Evolutionary conservation across 2,329 filamentous ascomycete genomes (phyloP).

Genomic region (Zymoseptoria tritici): DNA sequence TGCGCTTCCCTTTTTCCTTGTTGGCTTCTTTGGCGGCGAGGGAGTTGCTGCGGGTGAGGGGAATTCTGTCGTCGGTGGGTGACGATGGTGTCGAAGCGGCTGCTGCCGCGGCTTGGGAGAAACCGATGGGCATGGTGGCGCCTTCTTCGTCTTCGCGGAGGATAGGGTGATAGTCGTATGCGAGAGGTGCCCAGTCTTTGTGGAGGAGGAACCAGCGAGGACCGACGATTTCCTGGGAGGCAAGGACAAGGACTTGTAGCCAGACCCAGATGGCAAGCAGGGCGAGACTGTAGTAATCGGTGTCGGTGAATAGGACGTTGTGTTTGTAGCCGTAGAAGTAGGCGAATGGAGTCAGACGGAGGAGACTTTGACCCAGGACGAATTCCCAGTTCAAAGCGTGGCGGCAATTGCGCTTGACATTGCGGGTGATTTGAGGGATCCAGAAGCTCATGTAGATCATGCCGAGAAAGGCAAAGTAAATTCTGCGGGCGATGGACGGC

Average conservation of each 20-base stretch:
- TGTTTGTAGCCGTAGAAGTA: constrained; percentile 75
- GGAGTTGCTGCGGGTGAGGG: constrained; percentile 9
- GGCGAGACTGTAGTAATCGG: constrained; percentile 58
- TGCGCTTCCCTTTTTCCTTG: constrained; percentile 48
- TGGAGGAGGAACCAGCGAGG: constrained; percentile 73
- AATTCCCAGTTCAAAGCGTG: constrained; percentile 89
- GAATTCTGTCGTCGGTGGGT: constrained; percentile 22
- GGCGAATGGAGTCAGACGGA: constrained; percentile 70
- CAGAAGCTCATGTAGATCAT: constrained; percentile 83
- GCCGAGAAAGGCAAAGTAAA: constrained; percentile 56
- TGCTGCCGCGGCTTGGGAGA: constrained; percentile 31
- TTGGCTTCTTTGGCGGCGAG: constrained; percentile 22
- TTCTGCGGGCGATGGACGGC: constrained; percentile 44
- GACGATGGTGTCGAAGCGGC: constrained; percentile 21
- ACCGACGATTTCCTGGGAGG: constrained; percentile 74
- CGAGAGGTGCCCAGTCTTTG: constrained; percentile 57
- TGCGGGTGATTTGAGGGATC: constrained; percentile 86
- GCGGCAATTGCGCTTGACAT: constrained; percentile 82
- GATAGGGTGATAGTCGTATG: constrained; percentile 92
- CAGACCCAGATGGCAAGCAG: constrained; percentile 72
- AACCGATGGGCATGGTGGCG: constrained; percentile 67
- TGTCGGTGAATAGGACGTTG: constrained; percentile 73
- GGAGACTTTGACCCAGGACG: constrained; percentile 70
- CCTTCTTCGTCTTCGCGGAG: constrained; percentile 79
- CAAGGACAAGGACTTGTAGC: constrained; percentile 74